Evolutionary conservation across 139 green algal species (phyloP), one percentile per base, ranked within the genome.

Genomic region (Picochlorum sp.): DNA sequence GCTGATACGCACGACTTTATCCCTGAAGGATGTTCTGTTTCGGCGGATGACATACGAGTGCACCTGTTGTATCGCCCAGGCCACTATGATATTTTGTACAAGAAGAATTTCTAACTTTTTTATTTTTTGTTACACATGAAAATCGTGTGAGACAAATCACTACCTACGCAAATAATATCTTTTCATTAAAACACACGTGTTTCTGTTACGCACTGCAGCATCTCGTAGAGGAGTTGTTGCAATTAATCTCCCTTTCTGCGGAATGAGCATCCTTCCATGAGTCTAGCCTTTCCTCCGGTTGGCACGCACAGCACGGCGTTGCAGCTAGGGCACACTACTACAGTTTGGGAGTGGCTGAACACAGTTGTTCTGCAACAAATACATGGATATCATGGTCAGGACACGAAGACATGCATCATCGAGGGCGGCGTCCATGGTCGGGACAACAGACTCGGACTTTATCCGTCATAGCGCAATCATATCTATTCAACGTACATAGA

Each of bases 211-310:
- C n/a, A 54, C 18, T 62, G 16, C 16, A 62, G 14, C 16, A 49
- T 59, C 38, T 66, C n/a, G 44, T 44, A 11, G 15, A 20, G 13
- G 3, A n/a, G 15, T 31, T 30, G 28, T 7, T 7, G 57, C 13
- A 45, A 31, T 88, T 84, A 97, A 59, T 97, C 91, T 67, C 83
- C 85, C 86, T 97, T 97, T 64, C 77, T 75, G 18, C 91, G 79
- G 86, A 97, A 97, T n/a, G 80, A 91, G 88, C 91, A 97, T 63
- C 87, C 92, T 82, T 98, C 92, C 26, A 88, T 96, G 9, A 98
- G 76, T 41, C 91, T 80, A 38, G 92, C 92, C 65, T 87, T 83
- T 59, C 92, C 92, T 61, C 93, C 93, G 16, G 92, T 98, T 47
- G 93, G 93, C 59, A 92, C 92, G 84, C 93, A 98, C 55, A 98